These are phyloP conservation scores for Magnolia kwangsiensis DNA, from an alignment of 164 flowering plant genomes.

Conservation along the genomic window DNA sequence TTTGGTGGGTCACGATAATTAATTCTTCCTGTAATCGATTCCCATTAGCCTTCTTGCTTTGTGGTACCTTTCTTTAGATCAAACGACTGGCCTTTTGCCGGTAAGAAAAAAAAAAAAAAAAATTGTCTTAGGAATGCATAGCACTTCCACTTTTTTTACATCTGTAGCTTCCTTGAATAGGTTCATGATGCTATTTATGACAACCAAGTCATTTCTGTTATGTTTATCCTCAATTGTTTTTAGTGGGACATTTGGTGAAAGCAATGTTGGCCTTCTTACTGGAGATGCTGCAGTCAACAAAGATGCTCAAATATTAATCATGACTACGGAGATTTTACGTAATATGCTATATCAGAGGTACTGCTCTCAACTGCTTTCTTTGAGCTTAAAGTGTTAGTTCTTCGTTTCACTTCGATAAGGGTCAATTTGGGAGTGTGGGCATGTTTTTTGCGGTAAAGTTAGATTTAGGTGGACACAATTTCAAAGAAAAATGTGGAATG, in stretches of 20 bases:
- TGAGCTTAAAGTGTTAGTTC: neutral
- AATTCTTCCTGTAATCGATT: no score
- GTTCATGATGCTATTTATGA: neutral
- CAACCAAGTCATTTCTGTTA: neutral
- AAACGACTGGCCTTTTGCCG: no score
- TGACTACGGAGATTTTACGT: constrained; percentile 96
- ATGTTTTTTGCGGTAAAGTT: no score
- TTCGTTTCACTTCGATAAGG: neutral
- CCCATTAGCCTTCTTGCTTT: no score
- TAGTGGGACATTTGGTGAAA: constrained; percentile 90
- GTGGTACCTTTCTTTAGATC: no score
- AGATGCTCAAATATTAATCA: constrained; percentile 82
- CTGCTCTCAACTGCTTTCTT: neutral
- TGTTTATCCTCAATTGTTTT: neutral
- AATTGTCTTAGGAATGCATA: no score
- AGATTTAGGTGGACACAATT: no score
- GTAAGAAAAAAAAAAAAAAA: no score
- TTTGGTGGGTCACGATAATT: no score
- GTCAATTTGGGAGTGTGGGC: no score
- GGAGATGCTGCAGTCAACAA: constrained; percentile 89
- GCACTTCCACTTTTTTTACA: neutral
- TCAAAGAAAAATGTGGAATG: no score
- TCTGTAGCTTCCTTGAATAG: neutral
- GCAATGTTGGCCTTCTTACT: constrained; percentile 87
- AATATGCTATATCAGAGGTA: constrained; percentile 96